These are phyloP conservation scores for Linum tenue DNA, from an alignment of 345 rosid species.

Conservation along the genomic window DNA sequence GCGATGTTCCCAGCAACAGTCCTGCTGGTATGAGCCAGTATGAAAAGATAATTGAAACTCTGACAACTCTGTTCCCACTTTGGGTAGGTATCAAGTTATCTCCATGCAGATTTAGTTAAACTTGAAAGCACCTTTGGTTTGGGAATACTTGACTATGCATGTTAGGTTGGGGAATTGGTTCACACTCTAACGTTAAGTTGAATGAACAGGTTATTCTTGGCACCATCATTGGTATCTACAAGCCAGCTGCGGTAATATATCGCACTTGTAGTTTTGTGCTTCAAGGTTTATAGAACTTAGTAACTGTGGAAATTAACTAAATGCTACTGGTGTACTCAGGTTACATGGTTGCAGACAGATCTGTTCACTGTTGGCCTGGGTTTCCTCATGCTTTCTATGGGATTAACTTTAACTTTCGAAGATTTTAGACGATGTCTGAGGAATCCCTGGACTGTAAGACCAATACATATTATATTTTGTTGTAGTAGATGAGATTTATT, in stretches of 20 bases:
- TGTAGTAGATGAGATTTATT: not conserved
- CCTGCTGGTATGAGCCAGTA: constrained; percentile 54
- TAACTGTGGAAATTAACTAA: constrained; percentile 1
- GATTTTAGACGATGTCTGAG: constrained; percentile 83
- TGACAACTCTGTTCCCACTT: constrained; percentile 83
- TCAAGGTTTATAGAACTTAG: constrained; percentile 8
- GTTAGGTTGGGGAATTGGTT: not conserved
- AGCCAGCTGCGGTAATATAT: constrained; percentile 65
- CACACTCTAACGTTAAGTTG: not conserved
- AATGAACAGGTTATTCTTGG: constrained; percentile 68
- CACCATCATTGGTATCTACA: constrained; percentile 81
- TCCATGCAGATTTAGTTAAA: not conserved
- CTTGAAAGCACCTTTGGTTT: not conserved
- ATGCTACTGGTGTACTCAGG: constrained; percentile 32
- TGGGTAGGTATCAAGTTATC: constrained; percentile 47
- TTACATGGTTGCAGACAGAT: constrained; percentile 89
- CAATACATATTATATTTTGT: not conserved
- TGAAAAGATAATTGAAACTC: constrained; percentile 69
- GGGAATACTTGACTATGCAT: too few relatives aligned
- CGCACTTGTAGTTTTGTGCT: not conserved
- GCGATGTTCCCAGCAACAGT: constrained; percentile 43
- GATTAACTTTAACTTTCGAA: constrained; percentile 80
- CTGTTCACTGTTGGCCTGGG: constrained; percentile 83
- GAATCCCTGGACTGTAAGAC: constrained; percentile 94
- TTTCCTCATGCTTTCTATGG: constrained; percentile 98